phyloP scores from a whole-genome alignment of 2,329 filamentous ascomycete species.

The Colletotrichum tropicale region DNA sequence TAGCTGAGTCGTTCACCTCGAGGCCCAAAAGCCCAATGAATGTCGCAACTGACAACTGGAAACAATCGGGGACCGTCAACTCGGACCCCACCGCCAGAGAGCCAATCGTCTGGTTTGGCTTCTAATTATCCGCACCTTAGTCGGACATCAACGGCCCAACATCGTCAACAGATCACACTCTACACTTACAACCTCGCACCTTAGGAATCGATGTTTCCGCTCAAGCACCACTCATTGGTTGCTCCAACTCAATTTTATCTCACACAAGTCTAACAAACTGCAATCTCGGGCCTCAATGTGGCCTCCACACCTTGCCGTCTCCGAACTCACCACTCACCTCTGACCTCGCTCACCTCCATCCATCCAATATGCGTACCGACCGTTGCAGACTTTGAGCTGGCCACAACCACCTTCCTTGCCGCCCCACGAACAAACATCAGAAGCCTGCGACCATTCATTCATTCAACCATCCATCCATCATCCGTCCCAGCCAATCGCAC shows the following conservation, averaged over 20 bases:
- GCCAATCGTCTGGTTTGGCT: constrained; percentile 1
- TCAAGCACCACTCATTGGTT: background rate
- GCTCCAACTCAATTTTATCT: background rate
- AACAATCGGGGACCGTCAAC: background rate
- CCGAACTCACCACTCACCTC: background rate
- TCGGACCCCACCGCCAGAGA: background rate
- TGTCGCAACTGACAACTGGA: background rate
- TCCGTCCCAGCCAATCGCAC: constrained; percentile 3
- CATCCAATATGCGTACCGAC: background rate
- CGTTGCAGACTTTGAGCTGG: background rate
- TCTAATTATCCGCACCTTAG: background rate
- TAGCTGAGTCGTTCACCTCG: constrained; percentile 10
- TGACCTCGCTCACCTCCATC: background rate
- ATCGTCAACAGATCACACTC: background rate
- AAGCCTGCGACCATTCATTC: background rate
- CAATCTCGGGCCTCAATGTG: background rate
- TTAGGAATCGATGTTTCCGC: background rate
- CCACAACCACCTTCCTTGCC: background rate
- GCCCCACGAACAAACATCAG: constrained; percentile 6
- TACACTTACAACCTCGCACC: background rate
- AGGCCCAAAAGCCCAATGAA: background rate
- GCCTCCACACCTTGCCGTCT: background rate
- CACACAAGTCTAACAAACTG: background rate
- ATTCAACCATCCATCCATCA: background rate
- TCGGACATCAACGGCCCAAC: constrained; percentile 17